A percentile compares a stretch with the other conserved stretches of the same genome.
Evolutionary conservation across 257 asterid species (phyloP).

Genomic region (Linaria vulgaris): DNA sequence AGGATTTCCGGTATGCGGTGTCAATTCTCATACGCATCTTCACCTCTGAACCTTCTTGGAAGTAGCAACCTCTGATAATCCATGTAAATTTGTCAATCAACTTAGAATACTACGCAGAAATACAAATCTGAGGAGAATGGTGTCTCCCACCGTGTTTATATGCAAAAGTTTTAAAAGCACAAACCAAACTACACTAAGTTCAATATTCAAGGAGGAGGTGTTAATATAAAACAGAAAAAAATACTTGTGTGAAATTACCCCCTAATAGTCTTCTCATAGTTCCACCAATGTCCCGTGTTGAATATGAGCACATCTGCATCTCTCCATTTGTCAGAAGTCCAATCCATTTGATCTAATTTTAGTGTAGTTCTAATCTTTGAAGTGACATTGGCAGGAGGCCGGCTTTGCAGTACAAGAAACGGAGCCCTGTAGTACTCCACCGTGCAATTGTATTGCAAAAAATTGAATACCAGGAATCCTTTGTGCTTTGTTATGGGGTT

Average conservation of each 20-base stretch:
- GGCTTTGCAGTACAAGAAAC: constrained; percentile 83
- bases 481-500: constrained; percentile 93
- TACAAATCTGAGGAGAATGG: neutral
- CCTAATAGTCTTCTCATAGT: constrained; percentile 84
- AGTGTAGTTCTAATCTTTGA: constrained; percentile 58
- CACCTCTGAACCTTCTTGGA: constrained; percentile 77
- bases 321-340: constrained; percentile 70
- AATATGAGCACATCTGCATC: constrained; percentile 75
- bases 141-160: neutral
- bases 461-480: constrained; percentile 78
- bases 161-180: too few species aligned
- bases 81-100: constrained; percentile 16
- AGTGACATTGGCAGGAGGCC: constrained; percentile 62
- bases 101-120: neutral
- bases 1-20: constrained; percentile 57
- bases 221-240: neutral
- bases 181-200: neutral
- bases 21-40: constrained; percentile 70
- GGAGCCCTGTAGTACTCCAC: constrained; percentile 90
- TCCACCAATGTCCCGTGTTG: constrained; percentile 97
- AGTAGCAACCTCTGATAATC: constrained; percentile 79
- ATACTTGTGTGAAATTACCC: constrained; percentile 45
- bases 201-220: neutral
- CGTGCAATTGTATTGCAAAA: constrained; percentile 76
- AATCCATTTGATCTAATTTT: constrained; percentile 80